These are phyloP conservation scores for Beauveria medogensis DNA, from an alignment of 2,329 filamentous ascomycete species.

Conservation along the genomic window DNA sequence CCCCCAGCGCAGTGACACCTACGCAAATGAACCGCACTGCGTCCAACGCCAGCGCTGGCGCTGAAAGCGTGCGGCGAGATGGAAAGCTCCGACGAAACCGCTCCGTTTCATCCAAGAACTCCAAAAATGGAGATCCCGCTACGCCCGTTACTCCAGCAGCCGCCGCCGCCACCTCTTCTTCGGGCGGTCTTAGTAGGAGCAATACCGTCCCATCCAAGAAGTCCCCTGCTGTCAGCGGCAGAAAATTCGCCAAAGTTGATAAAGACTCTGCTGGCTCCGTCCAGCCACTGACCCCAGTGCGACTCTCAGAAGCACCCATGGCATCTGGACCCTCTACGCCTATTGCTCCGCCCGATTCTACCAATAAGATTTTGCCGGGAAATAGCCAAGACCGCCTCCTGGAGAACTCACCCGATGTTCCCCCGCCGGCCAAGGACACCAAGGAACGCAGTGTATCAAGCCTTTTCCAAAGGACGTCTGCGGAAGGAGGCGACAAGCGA, in stretches of 20 bases:
- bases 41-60: conserved; percentile 82
- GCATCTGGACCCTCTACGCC: background rate
- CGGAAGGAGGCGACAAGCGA: conserved; percentile 51
- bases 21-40: conserved; percentile 61
- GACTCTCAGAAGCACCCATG: conserved; percentile 14
- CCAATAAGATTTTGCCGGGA: conserved; percentile 18
- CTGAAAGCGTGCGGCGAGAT: conserved; percentile 76
- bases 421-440: conserved; percentile 39
- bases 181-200: conserved; percentile 53
- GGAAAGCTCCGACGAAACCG: conserved; percentile 78
- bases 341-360: background rate
- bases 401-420: conserved; percentile 31
- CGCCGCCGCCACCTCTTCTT: conserved; percentile 43
- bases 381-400: conserved; percentile 43
- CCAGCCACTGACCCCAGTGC: conserved; percentile 31
- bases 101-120: conserved; percentile 85
- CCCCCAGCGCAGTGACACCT: conserved; percentile 38
- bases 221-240: conserved; percentile 62
- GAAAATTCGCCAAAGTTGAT: conserved; percentile 49
- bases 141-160: conserved; percentile 57
- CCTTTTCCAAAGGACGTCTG: conserved; percentile 63
- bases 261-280: conserved; percentile 25
- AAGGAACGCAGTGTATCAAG: conserved; percentile 61
- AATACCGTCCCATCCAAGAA: conserved; percentile 92
- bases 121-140: conserved; percentile 62